Evolutionary conservation across 108 stramenopile species (phyloP).

Genomic region (Parietichytrium sp.): DNA sequence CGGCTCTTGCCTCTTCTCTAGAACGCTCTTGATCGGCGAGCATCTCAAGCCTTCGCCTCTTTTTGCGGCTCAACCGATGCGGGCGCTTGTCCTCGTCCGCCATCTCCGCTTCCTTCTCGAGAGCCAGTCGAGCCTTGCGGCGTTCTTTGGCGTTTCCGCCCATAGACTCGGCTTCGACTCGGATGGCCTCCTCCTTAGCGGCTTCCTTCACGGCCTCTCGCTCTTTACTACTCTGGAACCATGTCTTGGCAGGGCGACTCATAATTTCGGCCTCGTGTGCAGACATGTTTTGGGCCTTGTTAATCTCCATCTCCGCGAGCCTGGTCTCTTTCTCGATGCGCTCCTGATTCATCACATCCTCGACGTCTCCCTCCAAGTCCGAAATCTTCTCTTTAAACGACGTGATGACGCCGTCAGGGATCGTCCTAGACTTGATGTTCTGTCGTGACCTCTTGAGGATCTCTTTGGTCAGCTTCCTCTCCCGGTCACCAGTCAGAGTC

Average conservation of each 20-base stretch:
- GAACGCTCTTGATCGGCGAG: conserved; percentile 49
- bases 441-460: conserved; percentile 42
- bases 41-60: conserved; percentile 56
- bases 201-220: neutral
- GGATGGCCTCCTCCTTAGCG: conserved; percentile 23
- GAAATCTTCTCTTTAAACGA: conserved; percentile 35
- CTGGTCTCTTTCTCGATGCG: conserved; percentile 48
- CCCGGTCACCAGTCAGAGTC: conserved; percentile 77
- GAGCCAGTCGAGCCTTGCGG: neutral
- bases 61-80: conserved; percentile 58
- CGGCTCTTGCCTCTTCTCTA: neutral
- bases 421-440: conserved; percentile 44
- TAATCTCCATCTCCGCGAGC: conserved; percentile 54
- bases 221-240: conserved; percentile 44
- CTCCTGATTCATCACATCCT: conserved; percentile 52
- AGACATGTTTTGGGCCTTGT: conserved; percentile 54
- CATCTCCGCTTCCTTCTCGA: conserved; percentile 18
- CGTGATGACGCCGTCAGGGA: conserved; percentile 43
- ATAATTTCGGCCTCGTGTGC: conserved; percentile 57
- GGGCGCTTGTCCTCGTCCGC: conserved; percentile 50
- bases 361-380: conserved; percentile 48
- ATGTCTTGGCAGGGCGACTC: conserved; percentile 47
- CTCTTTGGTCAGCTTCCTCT: conserved; percentile 41
- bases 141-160: conserved; percentile 37
- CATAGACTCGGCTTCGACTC: conserved; percentile 34